Conservation (phyloP, 306 rosid genomes). For the Delonix regia region DNA sequence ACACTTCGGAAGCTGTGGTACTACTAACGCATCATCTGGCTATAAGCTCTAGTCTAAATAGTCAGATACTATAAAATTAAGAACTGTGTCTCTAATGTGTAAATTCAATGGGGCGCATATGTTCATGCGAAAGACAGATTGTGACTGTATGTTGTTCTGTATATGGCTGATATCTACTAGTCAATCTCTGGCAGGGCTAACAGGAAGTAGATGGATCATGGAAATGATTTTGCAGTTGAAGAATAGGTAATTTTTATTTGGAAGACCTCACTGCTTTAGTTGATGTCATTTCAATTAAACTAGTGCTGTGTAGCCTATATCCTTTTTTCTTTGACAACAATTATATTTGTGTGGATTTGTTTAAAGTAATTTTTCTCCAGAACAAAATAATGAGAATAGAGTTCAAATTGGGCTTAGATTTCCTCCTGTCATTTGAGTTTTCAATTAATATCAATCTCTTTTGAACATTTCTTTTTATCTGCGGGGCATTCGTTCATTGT, state of each 20-base stretch:
- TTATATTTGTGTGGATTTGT: background rate
- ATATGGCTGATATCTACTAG: slow-evolving; percentile 77
- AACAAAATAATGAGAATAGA: background rate
- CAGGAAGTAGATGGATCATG: slow-evolving; percentile 87
- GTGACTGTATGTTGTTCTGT: slow-evolving; percentile 18
- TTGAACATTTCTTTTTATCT: background rate
- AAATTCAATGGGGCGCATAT: background rate
- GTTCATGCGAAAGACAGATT: slow-evolving; percentile 19
- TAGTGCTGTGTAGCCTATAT: background rate
- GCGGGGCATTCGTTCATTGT: background rate
- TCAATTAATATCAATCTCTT: background rate
- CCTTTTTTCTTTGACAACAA: background rate
- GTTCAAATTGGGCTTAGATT: background rate
- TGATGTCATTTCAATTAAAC: slow-evolving; percentile 61
- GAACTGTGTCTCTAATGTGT: background rate
- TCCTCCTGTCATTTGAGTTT: background rate
- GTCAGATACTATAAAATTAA: background rate
- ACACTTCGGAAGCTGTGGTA: background rate
- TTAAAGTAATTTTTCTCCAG: background rate
- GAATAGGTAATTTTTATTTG: slow-evolving; percentile 51
- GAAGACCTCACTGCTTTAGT: slow-evolving; percentile 84
- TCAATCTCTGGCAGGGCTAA: slow-evolving; percentile 82
- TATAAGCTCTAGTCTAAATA: background rate
- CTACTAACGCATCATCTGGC: background rate
- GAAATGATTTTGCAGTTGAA: slow-evolving; percentile 87